Evolutionary conservation across 2,329 filamentous ascomycete genomes (phyloP).

Genomic region (Dryadomyces sulphureus): DNA sequence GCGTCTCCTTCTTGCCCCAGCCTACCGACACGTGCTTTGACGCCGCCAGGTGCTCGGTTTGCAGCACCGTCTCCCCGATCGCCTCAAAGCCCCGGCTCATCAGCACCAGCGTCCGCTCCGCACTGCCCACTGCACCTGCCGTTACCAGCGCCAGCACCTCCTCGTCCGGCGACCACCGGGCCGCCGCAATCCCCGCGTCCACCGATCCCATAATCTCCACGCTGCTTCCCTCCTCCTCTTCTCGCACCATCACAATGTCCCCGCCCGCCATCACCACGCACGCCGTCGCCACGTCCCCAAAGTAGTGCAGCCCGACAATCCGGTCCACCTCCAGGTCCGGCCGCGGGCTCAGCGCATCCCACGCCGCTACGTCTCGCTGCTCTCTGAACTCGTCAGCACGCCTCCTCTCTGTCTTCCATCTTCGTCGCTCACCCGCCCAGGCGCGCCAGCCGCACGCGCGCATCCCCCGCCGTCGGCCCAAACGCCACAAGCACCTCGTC

Average conservation of each 20-base stretch:
- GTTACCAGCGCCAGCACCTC: conserved; percentile 78
- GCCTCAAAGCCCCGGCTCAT: conserved; percentile 89
- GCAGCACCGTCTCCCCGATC: conserved; percentile 59
- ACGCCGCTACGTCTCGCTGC: conserved; percentile 51
- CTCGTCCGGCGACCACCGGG: conserved; percentile 89
- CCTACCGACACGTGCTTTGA: conserved; percentile 93
- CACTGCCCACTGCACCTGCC: conserved; percentile 19
- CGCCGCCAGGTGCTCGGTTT: conserved; percentile 62
- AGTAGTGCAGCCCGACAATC: conserved; percentile 69
- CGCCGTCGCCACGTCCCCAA: conserved; percentile 61
- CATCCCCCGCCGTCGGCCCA: conserved; percentile 58
- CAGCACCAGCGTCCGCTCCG: conserved; percentile 43
- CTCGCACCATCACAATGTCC: conserved; percentile 75
- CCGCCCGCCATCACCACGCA: conserved; percentile 80
- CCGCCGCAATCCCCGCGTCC: conserved; percentile 78
- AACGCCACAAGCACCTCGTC: conserved; percentile 71
- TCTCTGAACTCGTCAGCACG: too few relatives aligned
- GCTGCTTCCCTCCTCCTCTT: conserved; percentile 32
- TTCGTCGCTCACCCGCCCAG: conserved; percentile 17
- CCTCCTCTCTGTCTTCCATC: background rate
- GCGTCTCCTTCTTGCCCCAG: conserved; percentile 96
- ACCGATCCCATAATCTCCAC: conserved; percentile 87
- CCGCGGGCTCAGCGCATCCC: conserved; percentile 73
- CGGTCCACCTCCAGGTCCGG: conserved; percentile 63
- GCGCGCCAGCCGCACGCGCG: conserved; percentile 57